These are phyloP conservation scores for Tetrapyrgos nigripes DNA, from an alignment of 1,284 basidiomycete species.

Conservation along the genomic window DNA sequence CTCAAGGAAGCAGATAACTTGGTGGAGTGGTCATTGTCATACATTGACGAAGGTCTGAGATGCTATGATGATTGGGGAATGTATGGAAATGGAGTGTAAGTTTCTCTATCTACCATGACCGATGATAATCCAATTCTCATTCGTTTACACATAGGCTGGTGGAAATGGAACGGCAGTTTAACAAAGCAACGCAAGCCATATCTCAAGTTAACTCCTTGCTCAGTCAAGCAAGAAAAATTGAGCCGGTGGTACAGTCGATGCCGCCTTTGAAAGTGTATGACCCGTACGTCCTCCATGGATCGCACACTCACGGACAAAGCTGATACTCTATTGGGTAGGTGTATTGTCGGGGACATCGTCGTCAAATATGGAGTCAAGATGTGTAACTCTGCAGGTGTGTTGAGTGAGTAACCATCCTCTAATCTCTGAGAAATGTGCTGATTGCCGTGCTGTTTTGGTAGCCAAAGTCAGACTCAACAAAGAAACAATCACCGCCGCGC, in stretches of 20 bases:
- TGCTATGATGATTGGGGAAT: slow-evolving; percentile 47
- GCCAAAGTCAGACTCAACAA: slow-evolving; percentile 40
- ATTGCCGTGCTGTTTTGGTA: slow-evolving; percentile 23
- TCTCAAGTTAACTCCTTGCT: slow-evolving; percentile 39
- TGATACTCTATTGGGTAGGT: slow-evolving; percentile 41
- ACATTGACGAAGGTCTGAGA: slow-evolving; percentile 40
- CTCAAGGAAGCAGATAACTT: slow-evolving; percentile 38
- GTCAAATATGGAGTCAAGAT: slow-evolving; percentile 45
- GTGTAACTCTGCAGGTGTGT: slow-evolving; percentile 34
- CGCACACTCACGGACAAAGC: neutral
- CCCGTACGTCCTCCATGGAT: slow-evolving; percentile 35
- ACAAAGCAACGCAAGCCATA: slow-evolving; percentile 38
- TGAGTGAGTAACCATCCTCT: neutral
- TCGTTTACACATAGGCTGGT: slow-evolving; percentile 35
- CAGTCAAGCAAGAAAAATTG: slow-evolving; percentile 42
- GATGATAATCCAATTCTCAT: neutral
- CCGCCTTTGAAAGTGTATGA: slow-evolving; percentile 43
- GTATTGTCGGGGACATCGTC: slow-evolving; percentile 49
- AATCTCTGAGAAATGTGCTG: no score
- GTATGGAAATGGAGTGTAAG: slow-evolving; percentile 43
- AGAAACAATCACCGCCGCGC: slow-evolving; percentile 3
- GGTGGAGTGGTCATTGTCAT: slow-evolving; percentile 35
- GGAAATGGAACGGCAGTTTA: slow-evolving; percentile 45
- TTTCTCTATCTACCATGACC: neutral
- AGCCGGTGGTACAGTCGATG: slow-evolving; percentile 42